Conservation (phyloP, 441 rosid species). For the Populus tomentosa region DNA sequence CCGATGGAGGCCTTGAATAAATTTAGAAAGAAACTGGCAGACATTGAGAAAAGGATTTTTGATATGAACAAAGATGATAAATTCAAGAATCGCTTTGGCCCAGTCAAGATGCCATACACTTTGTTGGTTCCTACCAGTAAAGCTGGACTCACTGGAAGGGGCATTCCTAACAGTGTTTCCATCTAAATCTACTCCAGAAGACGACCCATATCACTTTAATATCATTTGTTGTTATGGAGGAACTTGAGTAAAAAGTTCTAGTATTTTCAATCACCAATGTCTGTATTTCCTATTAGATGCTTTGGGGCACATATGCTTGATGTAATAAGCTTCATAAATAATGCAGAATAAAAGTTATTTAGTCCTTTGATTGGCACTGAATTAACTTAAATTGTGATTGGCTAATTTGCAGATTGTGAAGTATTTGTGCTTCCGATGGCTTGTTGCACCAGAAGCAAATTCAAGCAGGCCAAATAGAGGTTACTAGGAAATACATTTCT, state of each 20-base stretch:
- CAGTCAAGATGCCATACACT: constrained; percentile 23
- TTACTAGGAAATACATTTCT: background rate
- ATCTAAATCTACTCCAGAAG: constrained; percentile 3
- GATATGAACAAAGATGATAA: constrained; percentile 12
- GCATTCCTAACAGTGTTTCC: constrained; percentile 28
- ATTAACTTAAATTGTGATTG: background rate
- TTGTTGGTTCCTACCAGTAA: constrained; percentile 22
- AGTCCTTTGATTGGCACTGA: background rate
- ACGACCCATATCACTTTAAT: background rate
- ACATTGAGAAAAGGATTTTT: constrained; percentile 7
- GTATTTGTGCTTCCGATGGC: background rate
- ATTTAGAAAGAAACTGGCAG: constrained; percentile 15
- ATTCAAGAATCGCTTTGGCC: constrained; percentile 24
- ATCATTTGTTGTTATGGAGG: background rate
- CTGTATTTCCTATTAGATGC: background rate
- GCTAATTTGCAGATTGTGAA: background rate
- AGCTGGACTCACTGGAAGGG: constrained; percentile 23
- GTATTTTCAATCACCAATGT: background rate
- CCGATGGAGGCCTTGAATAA: constrained; percentile 16
- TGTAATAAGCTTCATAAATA: background rate
- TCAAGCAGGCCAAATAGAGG: background rate
- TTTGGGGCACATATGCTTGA: background rate
- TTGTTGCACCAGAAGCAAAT: background rate
- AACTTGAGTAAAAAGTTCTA: background rate
- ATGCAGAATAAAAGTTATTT: background rate